Conservation (phyloP, 176 grass and related monocot genomes). For the Aegilops sharonensis region DNA sequence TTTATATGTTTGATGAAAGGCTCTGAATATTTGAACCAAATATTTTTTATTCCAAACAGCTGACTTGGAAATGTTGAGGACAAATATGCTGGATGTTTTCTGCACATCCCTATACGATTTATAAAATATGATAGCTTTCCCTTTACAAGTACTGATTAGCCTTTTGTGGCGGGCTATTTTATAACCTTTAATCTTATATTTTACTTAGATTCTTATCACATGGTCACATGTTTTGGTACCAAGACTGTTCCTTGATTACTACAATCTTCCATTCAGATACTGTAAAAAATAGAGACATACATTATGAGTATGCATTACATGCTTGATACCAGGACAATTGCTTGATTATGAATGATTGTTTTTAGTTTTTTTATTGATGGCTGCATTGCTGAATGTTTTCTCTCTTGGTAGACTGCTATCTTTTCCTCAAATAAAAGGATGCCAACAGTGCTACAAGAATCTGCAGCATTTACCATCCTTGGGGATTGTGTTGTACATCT, state of each 20-base stretch:
- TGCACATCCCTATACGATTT: background rate
- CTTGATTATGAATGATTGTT: background rate
- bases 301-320: background rate
- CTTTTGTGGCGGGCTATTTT: background rate
- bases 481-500: slow-evolving; percentile 49
- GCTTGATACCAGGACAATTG: background rate
- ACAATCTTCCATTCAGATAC: slow-evolving; percentile 10
- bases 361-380: slow-evolving; percentile 14
- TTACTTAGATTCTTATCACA: background rate
- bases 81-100: slow-evolving; percentile 3
- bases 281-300: background rate
- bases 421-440: slow-evolving; percentile 62
- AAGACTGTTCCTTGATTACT: background rate
- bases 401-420: slow-evolving; percentile 50
- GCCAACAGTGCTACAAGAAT: slow-evolving; percentile 53
- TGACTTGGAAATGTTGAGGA: background rate
- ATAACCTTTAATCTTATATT: background rate
- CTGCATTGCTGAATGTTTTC: slow-evolving; percentile 27
- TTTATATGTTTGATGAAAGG: background rate
- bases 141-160: background rate
- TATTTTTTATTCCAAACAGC: background rate
- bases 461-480: slow-evolving; percentile 54
- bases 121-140: background rate
- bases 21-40: background rate
- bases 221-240: background rate